Base-by-base conservation (phyloP, 768 basidiomycete species). In the Suillus placidus region DNA sequence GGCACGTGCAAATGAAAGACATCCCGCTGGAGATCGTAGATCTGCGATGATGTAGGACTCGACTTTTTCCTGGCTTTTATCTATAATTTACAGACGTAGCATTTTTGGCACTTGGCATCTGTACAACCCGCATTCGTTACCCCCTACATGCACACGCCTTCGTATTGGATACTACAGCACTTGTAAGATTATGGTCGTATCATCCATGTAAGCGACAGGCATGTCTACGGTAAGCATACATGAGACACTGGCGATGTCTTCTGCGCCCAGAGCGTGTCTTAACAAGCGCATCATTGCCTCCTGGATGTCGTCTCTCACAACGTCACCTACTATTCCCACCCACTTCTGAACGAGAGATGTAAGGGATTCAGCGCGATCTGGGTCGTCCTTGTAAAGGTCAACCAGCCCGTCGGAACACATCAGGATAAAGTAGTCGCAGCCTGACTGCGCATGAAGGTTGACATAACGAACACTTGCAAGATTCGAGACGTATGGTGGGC, bases 1-100 rank as follows among this genome's bases (percentile, higher is more conserved):
- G 90, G 0, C 94, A 95, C 75, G 92, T 94, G 12, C 85, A 88
- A 71, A 90, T 91, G 83, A 88, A 85, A 67, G 89, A 92, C 52
- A 74, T 87, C 37, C 76, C 85, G 1, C 76, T 95, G 60, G 94
- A 95, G 78, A 93, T 94, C 65, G 89, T 94, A n/a, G 94, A 95
- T 78, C 72, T 95, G 68, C 87, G 94, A 69, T 77, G 37, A 70
- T 63, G n/a, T 51, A 32, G 7, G 35, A 16, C n/a, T 26, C 14
- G 23, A 20, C 1, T 42, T 40, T 40, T 20, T 18, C 26, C 23
- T 40, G 35, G 23, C n/a, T 38, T 40, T 37, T 58, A 60, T 38
- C 56, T 30, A 18, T 60, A 51, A 51, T 51, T 60, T 40, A 26
- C 58, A 30, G 26, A 60, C 26, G 58, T 42, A 42, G 38, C 26